Evolutionary conservation across 1,139 yeast genomes (phyloP), one percentile per base, ranked within the genome.

Genomic region (Yamadazyma membranifaciens): DNA sequence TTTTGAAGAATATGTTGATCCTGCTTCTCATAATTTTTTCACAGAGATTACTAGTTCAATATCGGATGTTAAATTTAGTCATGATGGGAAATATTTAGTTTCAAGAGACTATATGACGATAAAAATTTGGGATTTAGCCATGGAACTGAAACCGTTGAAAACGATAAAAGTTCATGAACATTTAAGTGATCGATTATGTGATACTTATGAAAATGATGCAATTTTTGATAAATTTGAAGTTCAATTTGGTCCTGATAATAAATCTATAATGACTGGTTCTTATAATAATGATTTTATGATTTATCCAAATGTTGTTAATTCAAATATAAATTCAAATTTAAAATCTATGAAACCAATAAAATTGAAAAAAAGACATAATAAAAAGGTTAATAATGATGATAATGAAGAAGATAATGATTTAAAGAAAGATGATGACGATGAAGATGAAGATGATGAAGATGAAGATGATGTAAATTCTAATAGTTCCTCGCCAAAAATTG

Each of bases 191-290:
- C 77, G 94, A 59, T 74, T 94, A 57, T 92, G 98, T 67, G 98
- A 94, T 63, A 89, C 98, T 33, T 94, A 94, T 68, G 99, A 94
- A 63, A 91, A 91, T 62, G 98, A 94, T 67, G 96, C 98, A 38
- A 94, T 94, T 46, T 94, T 94, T 68, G 98, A 94, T 72, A 94
- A 92, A 73, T 94, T 94, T 65, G 98, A 92, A 70, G 96, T 89
- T 45, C 95, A 85, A 54, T 89, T 92, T 59, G 79, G 91, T 52
- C 98, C 98, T 36, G 98, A 94, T 65, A 87, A 88, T 57, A 82
- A 83, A 62, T 81, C 91, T 43, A 83, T 92, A 46, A 87, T 94
- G 94, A 91, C 98, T 17, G 99, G 99, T 42, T 87, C 97, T 37
- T 94, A 94, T 73, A 89, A 91, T 65, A 92, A 92, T 68, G 91